A percentile compares a stretch with the other conserved stretches of the same genome.
These are phyloP conservation scores for Berkeleyomyces basicola DNA, from an alignment of 2,329 filamentous ascomycete genomes.

Conservation along the genomic window DNA sequence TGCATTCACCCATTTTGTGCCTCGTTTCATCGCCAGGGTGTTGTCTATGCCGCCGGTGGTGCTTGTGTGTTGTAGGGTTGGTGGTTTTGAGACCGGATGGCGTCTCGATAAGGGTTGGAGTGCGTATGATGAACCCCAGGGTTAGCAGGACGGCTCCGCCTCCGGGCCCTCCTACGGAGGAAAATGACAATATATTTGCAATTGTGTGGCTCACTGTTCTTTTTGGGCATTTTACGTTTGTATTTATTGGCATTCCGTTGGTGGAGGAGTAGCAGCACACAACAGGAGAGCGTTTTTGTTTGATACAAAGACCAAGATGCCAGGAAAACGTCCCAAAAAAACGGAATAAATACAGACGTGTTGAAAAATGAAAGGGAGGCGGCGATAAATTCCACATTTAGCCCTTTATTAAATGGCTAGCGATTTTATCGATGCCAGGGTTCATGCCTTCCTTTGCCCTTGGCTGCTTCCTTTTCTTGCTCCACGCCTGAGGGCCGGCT, in stretches of 20 bases:
- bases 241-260: background rate
- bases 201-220: background rate
- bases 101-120: background rate
- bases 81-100: background rate
- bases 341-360: background rate
- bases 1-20: background rate
- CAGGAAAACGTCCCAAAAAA: background rate
- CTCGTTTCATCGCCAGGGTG: background rate
- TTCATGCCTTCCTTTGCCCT: background rate
- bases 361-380: background rate
- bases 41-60: background rate
- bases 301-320: background rate
- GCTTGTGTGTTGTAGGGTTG: background rate
- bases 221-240: background rate
- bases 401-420: background rate
- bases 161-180: background rate
- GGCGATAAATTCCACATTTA: background rate
- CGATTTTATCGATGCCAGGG: background rate
- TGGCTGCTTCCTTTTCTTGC: background rate
- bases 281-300: no score
- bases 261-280: background rate
- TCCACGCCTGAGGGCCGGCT: background rate
- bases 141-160: background rate
- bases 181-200: background rate
- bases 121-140: background rate